Percentiles rank a stretch among this genome's conserved stretches.
Evolutionary conservation across 768 basidiomycete genomes (phyloP).

Genomic region (Brasilioporus rufonigricans): DNA sequence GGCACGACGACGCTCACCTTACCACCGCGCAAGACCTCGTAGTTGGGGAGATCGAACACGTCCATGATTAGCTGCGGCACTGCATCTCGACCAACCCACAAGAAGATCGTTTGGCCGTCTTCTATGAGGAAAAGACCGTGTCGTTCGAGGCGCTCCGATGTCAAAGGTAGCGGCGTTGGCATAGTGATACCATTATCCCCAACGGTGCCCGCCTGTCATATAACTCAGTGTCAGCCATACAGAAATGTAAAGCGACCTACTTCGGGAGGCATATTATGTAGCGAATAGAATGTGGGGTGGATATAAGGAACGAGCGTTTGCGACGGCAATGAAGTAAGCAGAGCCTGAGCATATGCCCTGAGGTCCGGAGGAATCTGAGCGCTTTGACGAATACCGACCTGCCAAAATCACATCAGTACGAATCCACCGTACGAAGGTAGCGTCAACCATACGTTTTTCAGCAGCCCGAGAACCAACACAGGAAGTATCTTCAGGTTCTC

Average conservation of each 20-base stretch:
- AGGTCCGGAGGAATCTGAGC: slow-evolving; percentile 97
- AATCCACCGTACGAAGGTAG: not conserved
- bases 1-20: slow-evolving; percentile 53
- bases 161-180: slow-evolving; percentile 84
- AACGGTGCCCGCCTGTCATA: slow-evolving; percentile 77
- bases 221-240: slow-evolving; percentile 1
- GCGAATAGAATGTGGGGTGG: slow-evolving; percentile 91
- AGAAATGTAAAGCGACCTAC: slow-evolving; percentile 40
- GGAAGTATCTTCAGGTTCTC: slow-evolving; percentile 97
- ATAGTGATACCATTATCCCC: slow-evolving; percentile 87
- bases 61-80: slow-evolving; percentile 94
- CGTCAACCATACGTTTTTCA: slow-evolving; percentile 80
- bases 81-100: slow-evolving; percentile 97
- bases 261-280: slow-evolving; percentile 95
- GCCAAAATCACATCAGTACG: slow-evolving; percentile 2
- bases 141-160: slow-evolving; percentile 91
- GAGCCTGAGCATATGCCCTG: slow-evolving; percentile 89
- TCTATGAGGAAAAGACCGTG: slow-evolving; percentile 97
- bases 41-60: slow-evolving; percentile 87
- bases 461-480: slow-evolving; percentile 79
- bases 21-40: slow-evolving; percentile 88
- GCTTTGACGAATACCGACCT: slow-evolving; percentile 95
- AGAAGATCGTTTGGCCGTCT: slow-evolving; percentile 96
- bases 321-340: slow-evolving; percentile 88
- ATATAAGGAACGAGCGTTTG: slow-evolving; percentile 92